Base-by-base conservation (phyloP, 2,329 filamentous ascomycete species). In the Niveomyces coronatus region DNA sequence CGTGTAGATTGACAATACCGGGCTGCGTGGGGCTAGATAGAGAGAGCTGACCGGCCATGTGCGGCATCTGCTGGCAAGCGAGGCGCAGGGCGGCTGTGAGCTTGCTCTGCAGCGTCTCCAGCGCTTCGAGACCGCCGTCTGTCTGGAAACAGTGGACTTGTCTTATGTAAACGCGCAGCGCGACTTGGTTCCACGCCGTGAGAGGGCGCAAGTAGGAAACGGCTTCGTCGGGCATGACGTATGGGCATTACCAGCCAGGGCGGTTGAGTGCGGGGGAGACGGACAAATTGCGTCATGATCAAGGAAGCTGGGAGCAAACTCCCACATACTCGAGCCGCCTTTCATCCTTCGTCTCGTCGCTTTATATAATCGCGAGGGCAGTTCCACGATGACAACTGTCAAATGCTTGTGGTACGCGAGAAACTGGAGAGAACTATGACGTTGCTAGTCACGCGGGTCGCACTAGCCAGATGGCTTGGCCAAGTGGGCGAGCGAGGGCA, bases 101-200 rank as follows among this genome's bases (percentile, higher is more conserved):
- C 19, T 37, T 27, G 10, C 14, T 5, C 17, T 38, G 15, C 14
- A 47, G 42, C 18, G 26, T 18, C 3, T 40, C 34, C 10, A 46
- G 30, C 17, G 28, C 34, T 8, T 37, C 26, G 24, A 16, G 15
- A 17, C 15, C 19, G 15, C 35, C 30, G 15, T 43, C 23, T 7
- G 42, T 40, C 13, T 36, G 35, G 18, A 47, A 44, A 30, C 45
- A 47, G 24, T 43, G 41, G 9, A 46, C 45, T n/a, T 47, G 45
- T 26, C 42, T 39, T 19, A 46, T 36, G 35, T 47, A 47, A 5
- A 5, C 31, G 31, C 45, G 44, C 35, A 42, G 36, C 8, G 45
- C 44, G 14, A 37, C 36, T 18, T 47, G 45, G 20, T 47, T 46
- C 44, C 45, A 47, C 10, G 37, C 14, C 24, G 37, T 39, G 23